Conservation (phyloP, 2,329 filamentous ascomycete species). For the Paracoccidioides lutzii region DNA sequence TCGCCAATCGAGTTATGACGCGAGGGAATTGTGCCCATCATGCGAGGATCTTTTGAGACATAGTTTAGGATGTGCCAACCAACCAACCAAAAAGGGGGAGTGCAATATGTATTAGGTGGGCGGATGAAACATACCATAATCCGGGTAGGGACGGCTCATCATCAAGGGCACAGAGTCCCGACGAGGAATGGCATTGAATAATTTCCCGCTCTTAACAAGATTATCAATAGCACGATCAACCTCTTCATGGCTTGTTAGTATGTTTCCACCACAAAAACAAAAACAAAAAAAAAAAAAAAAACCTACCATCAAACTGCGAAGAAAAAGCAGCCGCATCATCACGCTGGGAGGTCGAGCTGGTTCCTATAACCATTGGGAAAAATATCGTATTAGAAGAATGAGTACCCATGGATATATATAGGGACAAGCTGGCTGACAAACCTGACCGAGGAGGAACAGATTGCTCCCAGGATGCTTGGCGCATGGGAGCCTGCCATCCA, state of each 20-base stretch:
- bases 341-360: slow-evolving; percentile 59
- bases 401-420: background rate
- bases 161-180: slow-evolving; percentile 66
- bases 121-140: slow-evolving; percentile 43
- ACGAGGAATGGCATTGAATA: slow-evolving; percentile 59
- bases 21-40: slow-evolving; percentile 41
- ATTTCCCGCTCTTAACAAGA: slow-evolving; percentile 90
- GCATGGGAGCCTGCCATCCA: slow-evolving; percentile 48
- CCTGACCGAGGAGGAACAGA: slow-evolving; percentile 59
- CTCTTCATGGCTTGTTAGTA: slow-evolving; percentile 43
- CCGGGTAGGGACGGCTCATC: slow-evolving; percentile 45
- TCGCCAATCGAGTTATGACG: slow-evolving; percentile 78
- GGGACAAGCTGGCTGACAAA: slow-evolving; percentile 27
- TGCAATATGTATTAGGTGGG: slow-evolving; percentile 10
- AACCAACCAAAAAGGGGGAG: slow-evolving; percentile 12
- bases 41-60: slow-evolving; percentile 51
- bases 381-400: slow-evolving; percentile 2
- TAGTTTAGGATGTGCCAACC: slow-evolving; percentile 4
- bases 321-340: slow-evolving; percentile 69
- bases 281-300: slow-evolving; percentile 4
- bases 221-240: slow-evolving; percentile 94
- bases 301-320: slow-evolving; percentile 78
- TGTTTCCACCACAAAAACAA: background rate
- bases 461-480: slow-evolving; percentile 60
- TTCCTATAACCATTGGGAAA: slow-evolving; percentile 40